Conservation (phyloP, 441 rosid genomes). For the Populus hybrid region DNA sequence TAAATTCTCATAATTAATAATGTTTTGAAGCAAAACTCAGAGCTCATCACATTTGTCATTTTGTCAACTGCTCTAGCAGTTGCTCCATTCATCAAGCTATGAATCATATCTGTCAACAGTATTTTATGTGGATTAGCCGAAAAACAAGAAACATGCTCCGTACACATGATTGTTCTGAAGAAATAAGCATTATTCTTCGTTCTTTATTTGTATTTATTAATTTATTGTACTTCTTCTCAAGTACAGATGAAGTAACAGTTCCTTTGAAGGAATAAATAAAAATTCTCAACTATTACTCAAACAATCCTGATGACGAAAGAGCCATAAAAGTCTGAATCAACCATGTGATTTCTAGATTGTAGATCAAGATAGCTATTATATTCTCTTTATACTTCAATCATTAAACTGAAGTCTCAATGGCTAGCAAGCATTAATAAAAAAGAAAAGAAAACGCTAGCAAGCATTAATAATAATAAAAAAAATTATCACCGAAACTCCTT, state of each 20-base stretch:
- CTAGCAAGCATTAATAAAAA: background rate
- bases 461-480: background rate
- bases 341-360: conserved; percentile 37
- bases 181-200: background rate
- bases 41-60: no score
- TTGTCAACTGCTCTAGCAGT: background rate
- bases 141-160: conserved; percentile 1
- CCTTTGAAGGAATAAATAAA: conserved; percentile 28
- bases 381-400: conserved; percentile 3
- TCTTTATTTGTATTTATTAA: background rate
- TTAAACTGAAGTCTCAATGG: background rate
- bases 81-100: background rate
- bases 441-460: background rate
- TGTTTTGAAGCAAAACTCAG: no score
- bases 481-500: no score
- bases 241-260: conserved; percentile 28
- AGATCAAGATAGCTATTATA: background rate
- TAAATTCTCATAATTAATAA: background rate
- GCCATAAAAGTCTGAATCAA: conserved; percentile 17
- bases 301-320: background rate
- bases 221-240: conserved; percentile 10
- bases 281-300: conserved; percentile 10
- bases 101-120: background rate
- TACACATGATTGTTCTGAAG: background rate
- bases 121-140: background rate